Base-by-base conservation (phyloP, 495 filamentous ascomycete genomes). In the Penicillium verhagenii region DNA sequence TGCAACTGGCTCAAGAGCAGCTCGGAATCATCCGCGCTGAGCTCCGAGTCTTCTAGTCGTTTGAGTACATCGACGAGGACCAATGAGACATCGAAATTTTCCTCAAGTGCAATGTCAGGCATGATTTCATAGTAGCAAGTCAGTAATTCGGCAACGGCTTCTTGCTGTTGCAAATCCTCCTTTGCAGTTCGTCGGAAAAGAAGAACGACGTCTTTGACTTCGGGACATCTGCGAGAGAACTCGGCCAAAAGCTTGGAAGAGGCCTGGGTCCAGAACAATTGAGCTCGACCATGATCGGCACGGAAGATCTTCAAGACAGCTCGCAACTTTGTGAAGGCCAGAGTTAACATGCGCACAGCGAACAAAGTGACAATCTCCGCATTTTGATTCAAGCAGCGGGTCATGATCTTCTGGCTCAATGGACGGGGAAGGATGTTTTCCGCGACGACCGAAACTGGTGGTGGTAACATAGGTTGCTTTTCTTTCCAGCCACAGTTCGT, bases 371-470 rank as follows among this genome's bases (percentile, higher is more conserved):
- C 79, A 44, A 97, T 75, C 46, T 85, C 83, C 0, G 79, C 73
- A 50, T 86, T 89, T 53, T 89, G 82, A 51, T 89, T 85, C 51
- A 98, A 66, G 59, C 92, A 96, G 44, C 86, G 82, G 14, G 82
- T 82, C 44, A 96, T 73, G 1, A 81, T 84, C 65, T 90, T 90
- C 53, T 89, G 86, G 16, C 74, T 88, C 20, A 97, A 74, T 1
- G 92, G 89, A 31, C 83, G 81, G n/a, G 94, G 94, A 3, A 99
- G 76, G 45, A 97, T 85, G 64, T 82, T 96, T 67, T 96, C 91
- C 42, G 96, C 79, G 23, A 91, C 79, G 24, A 91, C 75, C 13
- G 84, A 84, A 11, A 82, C 80, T 8, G 91, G 88, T 2, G 92
- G 91, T 25, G 92, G 92, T 16, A 87, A 73, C 19, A 67, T 56